Conservation (phyloP, 176 grass and related monocot species). For the Juncus inflexus region DNA sequence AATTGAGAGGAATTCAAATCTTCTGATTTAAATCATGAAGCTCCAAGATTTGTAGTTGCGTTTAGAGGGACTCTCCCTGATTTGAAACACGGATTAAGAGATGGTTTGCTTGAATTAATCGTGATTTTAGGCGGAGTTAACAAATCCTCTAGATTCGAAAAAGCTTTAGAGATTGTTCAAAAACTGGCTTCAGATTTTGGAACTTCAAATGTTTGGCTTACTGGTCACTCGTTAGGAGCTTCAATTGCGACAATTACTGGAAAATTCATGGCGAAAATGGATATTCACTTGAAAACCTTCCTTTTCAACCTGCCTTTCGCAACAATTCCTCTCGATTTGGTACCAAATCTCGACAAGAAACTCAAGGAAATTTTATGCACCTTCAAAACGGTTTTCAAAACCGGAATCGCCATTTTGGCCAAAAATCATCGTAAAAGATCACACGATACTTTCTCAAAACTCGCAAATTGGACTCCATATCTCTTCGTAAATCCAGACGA, state of each 20-base stretch:
- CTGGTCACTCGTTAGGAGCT: conserved; percentile 16
- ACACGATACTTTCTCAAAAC: background rate
- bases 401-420: background rate
- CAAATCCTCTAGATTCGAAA: background rate
- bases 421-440: conserved; percentile 6
- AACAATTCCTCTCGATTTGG: conserved; percentile 13
- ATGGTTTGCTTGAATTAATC: conserved; percentile 3
- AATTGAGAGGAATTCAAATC: too few relatives aligned
- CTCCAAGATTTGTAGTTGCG: conserved; percentile 12
- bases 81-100: background rate
- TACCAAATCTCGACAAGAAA: conserved; percentile 14
- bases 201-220: background rate
- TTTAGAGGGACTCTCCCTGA: conserved; percentile 17
- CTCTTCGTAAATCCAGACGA: conserved; percentile 18
- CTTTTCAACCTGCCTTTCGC: conserved; percentile 19
- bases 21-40: background rate
- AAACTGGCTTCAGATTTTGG: background rate
- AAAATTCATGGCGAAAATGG: background rate
- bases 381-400: background rate
- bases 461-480: conserved; percentile 10
- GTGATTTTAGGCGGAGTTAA: conserved; percentile 14
- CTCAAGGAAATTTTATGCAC: background rate
- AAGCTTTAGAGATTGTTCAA: background rate
- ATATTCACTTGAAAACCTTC: conserved; percentile 18
- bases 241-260: conserved; percentile 8